Conservation (phyloP, 331 rosid species). For the Malus hybrid region DNA sequence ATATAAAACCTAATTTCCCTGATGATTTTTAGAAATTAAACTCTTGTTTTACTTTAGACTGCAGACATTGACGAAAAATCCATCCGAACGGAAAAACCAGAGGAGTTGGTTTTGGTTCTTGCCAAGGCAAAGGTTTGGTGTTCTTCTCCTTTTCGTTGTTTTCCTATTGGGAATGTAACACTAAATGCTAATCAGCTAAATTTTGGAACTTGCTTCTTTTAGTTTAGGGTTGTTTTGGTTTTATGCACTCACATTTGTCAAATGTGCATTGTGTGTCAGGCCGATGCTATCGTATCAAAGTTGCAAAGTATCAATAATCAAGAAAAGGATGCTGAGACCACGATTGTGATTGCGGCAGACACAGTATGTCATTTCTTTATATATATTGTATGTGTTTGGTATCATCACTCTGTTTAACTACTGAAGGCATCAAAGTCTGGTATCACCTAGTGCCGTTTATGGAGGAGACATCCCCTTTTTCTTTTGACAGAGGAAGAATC, state of each 20-base stretch:
- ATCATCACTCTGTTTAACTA: constrained; percentile 15
- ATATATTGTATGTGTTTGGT: neutral
- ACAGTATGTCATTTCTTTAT: constrained; percentile 50
- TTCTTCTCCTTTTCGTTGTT: neutral
- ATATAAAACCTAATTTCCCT: neutral
- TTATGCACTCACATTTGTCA: constrained; percentile 26
- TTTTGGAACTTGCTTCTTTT: neutral
- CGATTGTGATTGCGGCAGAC: constrained; percentile 75
- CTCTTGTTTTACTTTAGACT: constrained; percentile 31
- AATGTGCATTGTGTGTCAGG: constrained; percentile 51
- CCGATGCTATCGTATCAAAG: constrained; percentile 72
- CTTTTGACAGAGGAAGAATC: constrained; percentile 1
- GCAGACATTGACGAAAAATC: constrained; percentile 94
- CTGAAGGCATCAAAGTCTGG: constrained; percentile 13
- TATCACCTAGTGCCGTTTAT: constrained; percentile 57
- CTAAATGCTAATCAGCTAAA: neutral
- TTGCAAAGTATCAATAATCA: constrained; percentile 34
- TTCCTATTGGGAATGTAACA: neutral
- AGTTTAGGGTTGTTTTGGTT: neutral
- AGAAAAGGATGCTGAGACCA: constrained; percentile 50
- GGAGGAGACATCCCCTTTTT: constrained; percentile 27
- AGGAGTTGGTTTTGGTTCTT: constrained; percentile 83
- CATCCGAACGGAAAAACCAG: constrained; percentile 74
- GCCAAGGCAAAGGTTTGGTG: constrained; percentile 79
- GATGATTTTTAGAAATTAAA: neutral